Conservation (phyloP, 140 eudicot species). For the Senecio squalidus region DNA sequence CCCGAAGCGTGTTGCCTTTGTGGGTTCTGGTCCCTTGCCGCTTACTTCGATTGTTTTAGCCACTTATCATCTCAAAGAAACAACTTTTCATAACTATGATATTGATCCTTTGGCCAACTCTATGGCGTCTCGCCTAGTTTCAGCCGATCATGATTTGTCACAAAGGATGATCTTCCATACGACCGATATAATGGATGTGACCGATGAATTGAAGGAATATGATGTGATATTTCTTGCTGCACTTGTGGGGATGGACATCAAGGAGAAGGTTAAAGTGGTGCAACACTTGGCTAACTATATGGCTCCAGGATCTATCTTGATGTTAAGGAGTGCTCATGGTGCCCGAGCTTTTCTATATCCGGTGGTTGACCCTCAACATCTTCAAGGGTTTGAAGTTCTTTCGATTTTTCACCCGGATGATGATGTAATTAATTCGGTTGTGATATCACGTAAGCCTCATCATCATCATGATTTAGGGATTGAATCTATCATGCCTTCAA, state of each 20-base stretch:
- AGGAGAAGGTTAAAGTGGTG: conserved; percentile 51
- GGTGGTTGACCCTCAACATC: conserved; percentile 60
- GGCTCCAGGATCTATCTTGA: conserved; percentile 56
- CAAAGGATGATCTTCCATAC: conserved; percentile 65
- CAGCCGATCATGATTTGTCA: conserved; percentile 50
- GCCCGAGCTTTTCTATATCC: no score
- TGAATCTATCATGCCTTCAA: conserved; percentile 30
- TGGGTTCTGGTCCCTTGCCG: no score
- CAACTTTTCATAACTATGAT: no score
- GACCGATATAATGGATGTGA: no score
- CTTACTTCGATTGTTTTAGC: no score
- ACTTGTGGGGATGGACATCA: conserved; percentile 74
- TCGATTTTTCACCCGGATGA: no score
- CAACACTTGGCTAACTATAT: conserved; percentile 59
- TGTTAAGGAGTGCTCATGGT: no score
- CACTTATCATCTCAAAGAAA: conserved; percentile 49
- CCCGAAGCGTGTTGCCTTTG: conserved; percentile 63
- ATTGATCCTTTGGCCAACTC: conserved; percentile 53
- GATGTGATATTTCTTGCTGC: conserved; percentile 91
- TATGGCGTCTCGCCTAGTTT: conserved; percentile 56
- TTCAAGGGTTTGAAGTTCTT: conserved; percentile 70
- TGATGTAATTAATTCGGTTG: conserved; percentile 78
- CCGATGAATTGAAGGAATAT: no score
- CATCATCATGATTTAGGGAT: conserved; percentile 34
- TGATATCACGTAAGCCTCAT: conserved; percentile 47